Percentiles rank a stretch among this genome's conserved stretches.
Conservation (phyloP, 306 rosid genomes). For the Carpinus viminea region DNA sequence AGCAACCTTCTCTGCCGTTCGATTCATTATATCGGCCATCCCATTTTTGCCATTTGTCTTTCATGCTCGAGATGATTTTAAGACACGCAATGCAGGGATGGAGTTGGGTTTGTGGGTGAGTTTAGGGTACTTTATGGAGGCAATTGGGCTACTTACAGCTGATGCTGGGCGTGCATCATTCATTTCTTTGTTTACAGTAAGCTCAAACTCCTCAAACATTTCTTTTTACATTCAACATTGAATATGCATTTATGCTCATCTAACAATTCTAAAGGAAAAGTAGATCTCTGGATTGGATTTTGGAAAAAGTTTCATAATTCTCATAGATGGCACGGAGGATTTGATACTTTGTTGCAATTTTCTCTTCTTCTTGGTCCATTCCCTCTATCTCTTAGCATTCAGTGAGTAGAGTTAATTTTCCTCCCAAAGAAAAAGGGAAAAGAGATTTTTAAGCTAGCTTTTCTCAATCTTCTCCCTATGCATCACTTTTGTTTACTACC, state of each 20-base stretch:
- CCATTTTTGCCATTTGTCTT: conserved; percentile 68
- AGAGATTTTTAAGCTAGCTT: background rate
- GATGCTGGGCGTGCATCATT: conserved; percentile 85
- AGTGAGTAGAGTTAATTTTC: background rate
- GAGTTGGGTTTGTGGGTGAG: conserved; percentile 87
- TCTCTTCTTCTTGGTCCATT: background rate
- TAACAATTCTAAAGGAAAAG: background rate
- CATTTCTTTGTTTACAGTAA: conserved; percentile 66
- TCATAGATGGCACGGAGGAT: background rate
- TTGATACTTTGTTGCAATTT: background rate
- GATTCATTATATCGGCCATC: conserved; percentile 58
- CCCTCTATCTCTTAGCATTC: background rate
- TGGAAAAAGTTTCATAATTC: background rate
- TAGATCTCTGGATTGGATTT: background rate
- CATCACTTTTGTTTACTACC: background rate
- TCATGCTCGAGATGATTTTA: conserved; percentile 40
- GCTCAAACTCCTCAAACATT: conserved; percentile 13
- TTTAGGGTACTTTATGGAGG: conserved; percentile 76
- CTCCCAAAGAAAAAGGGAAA: background rate
- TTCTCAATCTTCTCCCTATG: background rate
- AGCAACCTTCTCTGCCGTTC: conserved; percentile 67
- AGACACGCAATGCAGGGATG: conserved; percentile 63
- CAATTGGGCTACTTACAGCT: conserved; percentile 70
- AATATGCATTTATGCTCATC: background rate
- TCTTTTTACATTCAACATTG: background rate